Evolutionary conservation across 2,329 filamentous ascomycete genomes (phyloP).

Genomic region (Pseudogymnoascus sp.): DNA sequence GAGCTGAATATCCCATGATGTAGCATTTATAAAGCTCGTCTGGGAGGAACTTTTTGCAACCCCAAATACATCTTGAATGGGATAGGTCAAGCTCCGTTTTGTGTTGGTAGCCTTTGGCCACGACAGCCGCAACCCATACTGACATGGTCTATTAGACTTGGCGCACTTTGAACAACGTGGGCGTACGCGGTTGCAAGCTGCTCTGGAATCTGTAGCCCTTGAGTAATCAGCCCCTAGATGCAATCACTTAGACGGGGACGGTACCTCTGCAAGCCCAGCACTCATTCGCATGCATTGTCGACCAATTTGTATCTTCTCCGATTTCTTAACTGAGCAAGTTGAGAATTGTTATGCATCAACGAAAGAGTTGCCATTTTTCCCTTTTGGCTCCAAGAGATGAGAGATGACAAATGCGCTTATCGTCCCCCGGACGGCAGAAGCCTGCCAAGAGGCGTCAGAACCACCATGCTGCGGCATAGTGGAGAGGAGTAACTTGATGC

Average conservation of each 20-base stretch:
- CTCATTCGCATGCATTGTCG: constrained; percentile 20
- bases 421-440: not conserved
- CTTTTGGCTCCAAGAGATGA: constrained; percentile 13
- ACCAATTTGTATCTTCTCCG: constrained; percentile 8
- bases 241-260: constrained; percentile 16
- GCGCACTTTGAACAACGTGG: constrained; percentile 22
- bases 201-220: constrained; percentile 20
- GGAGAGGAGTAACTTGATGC: not conserved
- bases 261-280: constrained; percentile 25
- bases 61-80: constrained; percentile 19
- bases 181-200: constrained; percentile 18
- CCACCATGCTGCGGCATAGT: no score
- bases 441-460: not conserved
- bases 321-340: constrained; percentile 15
- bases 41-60: constrained; percentile 20
- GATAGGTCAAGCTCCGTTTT: constrained; percentile 22
- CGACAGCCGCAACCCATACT: constrained; percentile 24
- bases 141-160: constrained; percentile 20
- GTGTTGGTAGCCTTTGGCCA: constrained; percentile 22
- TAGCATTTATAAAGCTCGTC: constrained; percentile 23
- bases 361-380: constrained; percentile 17
- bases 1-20: constrained; percentile 24
- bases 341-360: constrained; percentile 17
- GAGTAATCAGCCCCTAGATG: constrained; percentile 15
- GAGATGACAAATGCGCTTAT: not conserved